These are phyloP conservation scores for Scedosporium dehoogii DNA, from an alignment of 2,329 filamentous ascomycete species.

Conservation along the genomic window DNA sequence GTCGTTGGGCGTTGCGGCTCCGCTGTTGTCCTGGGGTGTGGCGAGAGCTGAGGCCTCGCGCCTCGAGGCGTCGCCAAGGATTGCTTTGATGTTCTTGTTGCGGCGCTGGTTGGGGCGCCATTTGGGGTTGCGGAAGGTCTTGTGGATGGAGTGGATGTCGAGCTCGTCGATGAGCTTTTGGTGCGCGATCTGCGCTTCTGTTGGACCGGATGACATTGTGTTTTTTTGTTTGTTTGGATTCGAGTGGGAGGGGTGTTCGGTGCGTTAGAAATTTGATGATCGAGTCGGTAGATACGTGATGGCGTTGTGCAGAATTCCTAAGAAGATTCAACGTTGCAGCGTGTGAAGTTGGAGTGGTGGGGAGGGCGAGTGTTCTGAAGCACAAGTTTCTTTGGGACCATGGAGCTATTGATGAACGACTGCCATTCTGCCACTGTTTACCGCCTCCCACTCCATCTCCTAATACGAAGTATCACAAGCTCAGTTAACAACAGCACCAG, in stretches of 20 bases:
- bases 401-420: neutral
- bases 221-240: neutral
- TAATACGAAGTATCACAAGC: neutral
- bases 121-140: slow-evolving; percentile 78
- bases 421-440: slow-evolving; percentile 8
- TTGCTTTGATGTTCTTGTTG: slow-evolving; percentile 98
- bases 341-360: neutral
- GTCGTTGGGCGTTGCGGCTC: slow-evolving; percentile 57
- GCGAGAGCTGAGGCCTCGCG: slow-evolving; percentile 83
- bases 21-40: slow-evolving; percentile 66
- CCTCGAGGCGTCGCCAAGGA: slow-evolving; percentile 78
- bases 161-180: slow-evolving; percentile 80
- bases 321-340: neutral
- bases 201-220: slow-evolving; percentile 49
- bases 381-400: neutral
- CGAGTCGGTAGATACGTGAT: no score
- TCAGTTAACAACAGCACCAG: neutral
- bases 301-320: no score
- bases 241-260: neutral
- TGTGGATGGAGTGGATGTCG: slow-evolving; percentile 77
- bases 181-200: slow-evolving; percentile 69
- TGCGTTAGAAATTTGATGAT: no score
- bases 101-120: slow-evolving; percentile 92
- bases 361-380: no score
- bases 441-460: slow-evolving; percentile 7